Percentiles rank a stretch among this genome's conserved stretches.
These are phyloP conservation scores for Posidonia australis DNA, from an alignment of 106 monocot genomes.

Conservation along the genomic window DNA sequence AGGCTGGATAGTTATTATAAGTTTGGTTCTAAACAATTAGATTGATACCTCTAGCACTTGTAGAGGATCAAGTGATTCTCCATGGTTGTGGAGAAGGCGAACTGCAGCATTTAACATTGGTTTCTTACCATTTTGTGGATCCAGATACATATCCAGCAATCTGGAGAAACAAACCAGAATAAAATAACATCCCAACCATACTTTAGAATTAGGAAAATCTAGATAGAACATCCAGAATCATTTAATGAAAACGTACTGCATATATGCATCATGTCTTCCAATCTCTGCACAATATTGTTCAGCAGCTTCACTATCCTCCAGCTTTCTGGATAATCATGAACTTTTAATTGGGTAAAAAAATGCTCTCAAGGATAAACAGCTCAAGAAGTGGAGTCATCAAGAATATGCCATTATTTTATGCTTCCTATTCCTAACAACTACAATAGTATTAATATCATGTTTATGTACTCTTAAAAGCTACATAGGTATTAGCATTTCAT, in stretches of 20 bases:
- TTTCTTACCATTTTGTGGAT: conserved; percentile 81
- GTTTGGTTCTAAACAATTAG: neutral
- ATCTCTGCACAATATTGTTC: conserved; percentile 97
- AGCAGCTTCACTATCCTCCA: conserved; percentile 94
- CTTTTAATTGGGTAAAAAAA: neutral
- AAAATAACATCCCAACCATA: neutral
- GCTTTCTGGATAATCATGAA: conserved; percentile 45
- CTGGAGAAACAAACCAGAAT: conserved; percentile 19
- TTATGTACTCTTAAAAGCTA: too few relatives aligned
- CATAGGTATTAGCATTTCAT: neutral
- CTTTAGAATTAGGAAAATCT: neutral
- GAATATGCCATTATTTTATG: neutral
- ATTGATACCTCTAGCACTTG: conserved; percentile 79
- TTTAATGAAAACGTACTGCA: conserved; percentile 54
- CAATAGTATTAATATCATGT: too few relatives aligned
- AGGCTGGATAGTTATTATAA: neutral
- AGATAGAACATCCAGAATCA: neutral
- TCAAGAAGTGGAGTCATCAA: neutral
- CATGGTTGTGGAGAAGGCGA: conserved; percentile 92
- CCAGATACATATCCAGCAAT: conserved; percentile 86
- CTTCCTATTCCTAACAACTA: too few relatives aligned
- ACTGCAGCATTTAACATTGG: conserved; percentile 93
- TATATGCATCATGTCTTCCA: conserved; percentile 88
- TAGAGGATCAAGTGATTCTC: conserved; percentile 80
- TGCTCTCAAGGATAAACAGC: neutral